Percentiles rank a stretch among this genome's conserved stretches.
Conservation (phyloP, 805 yeast species). For the Candida silvicultrix region DNA sequence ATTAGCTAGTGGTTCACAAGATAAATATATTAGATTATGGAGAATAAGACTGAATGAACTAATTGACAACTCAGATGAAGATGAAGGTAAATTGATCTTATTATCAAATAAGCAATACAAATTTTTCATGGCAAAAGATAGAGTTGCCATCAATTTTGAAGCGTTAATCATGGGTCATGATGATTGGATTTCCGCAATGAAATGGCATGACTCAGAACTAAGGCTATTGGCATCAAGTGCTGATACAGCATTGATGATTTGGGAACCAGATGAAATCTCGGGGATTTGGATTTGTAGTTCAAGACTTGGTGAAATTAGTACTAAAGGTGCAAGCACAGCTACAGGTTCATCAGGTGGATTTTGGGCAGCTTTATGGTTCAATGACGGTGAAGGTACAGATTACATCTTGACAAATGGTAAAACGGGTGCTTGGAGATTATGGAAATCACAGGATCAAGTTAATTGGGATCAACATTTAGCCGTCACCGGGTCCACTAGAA, state of each 20-base stretch:
- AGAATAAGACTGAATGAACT: slow-evolving; percentile 50
- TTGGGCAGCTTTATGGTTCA: slow-evolving; percentile 68
- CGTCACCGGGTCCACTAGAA: slow-evolving; percentile 69
- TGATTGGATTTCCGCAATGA: slow-evolving; percentile 87
- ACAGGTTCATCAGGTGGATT: slow-evolving; percentile 88
- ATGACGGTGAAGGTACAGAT: slow-evolving; percentile 28
- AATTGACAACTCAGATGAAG: slow-evolving; percentile 54
- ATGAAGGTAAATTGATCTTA: slow-evolving; percentile 41
- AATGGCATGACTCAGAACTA: slow-evolving; percentile 61
- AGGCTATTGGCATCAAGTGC: slow-evolving; percentile 81
- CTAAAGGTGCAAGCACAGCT: slow-evolving; percentile 97
- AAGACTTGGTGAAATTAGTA: slow-evolving; percentile 85
- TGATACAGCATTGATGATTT: slow-evolving; percentile 86
- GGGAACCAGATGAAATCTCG: slow-evolving; percentile 83
- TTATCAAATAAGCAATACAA: slow-evolving; percentile 70
- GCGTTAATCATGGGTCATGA: slow-evolving; percentile 97
- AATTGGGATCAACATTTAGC: slow-evolving; percentile 45
- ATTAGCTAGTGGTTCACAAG: slow-evolving; percentile 90
- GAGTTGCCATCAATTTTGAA: slow-evolving; percentile 69
- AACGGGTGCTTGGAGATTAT: slow-evolving; percentile 88
- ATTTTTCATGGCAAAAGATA: slow-evolving; percentile 34
- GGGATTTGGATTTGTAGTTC: slow-evolving; percentile 86
- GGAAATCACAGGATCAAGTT: slow-evolving; percentile 38
- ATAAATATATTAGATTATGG: slow-evolving; percentile 89
- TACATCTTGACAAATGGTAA: slow-evolving; percentile 77